Percentiles rank a stretch among this genome's conserved stretches.
Evolutionary conservation across 2,329 filamentous ascomycete genomes (phyloP).

Genomic region (Gyromitra esculenta): DNA sequence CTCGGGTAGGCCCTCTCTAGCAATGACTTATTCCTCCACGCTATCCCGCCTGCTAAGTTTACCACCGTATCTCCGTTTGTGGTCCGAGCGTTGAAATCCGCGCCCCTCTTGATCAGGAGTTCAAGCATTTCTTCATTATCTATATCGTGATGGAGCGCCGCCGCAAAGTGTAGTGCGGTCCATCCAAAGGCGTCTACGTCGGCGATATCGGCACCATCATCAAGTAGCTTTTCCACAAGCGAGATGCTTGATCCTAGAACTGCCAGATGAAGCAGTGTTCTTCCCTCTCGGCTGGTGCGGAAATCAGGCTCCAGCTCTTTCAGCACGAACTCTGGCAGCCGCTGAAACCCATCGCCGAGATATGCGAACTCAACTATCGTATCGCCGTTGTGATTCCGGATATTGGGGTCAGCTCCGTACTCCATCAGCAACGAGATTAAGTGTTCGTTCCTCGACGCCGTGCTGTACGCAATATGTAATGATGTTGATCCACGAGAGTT

Average conservation of each 20-base stretch:
- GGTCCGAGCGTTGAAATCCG: not conserved
- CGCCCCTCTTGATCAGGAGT: not conserved
- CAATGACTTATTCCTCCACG: not conserved
- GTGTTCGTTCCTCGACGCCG: not conserved
- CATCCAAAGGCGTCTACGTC: not conserved
- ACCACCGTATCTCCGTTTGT: not conserved
- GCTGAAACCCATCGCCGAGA: not conserved
- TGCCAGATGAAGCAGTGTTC: not conserved
- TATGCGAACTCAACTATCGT: not conserved
- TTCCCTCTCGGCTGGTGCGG: not conserved
- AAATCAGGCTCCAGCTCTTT: not conserved
- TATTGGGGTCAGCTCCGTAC: not conserved
- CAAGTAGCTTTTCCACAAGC: not conserved
- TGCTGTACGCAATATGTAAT: not conserved
- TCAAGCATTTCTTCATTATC: not conserved
- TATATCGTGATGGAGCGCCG: not conserved
- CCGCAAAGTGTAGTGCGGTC: not conserved
- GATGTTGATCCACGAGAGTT: not conserved
- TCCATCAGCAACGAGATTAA: not conserved
- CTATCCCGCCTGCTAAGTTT: not conserved
- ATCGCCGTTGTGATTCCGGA: not conserved
- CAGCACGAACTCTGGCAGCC: not conserved
- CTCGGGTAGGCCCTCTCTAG: not conserved
- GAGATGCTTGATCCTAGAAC: not conserved
- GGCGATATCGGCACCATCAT: not conserved